Conservation (phyloP, 225 moss, liverwort and hornwort genomes). For the Anthoceros angustus region DNA sequence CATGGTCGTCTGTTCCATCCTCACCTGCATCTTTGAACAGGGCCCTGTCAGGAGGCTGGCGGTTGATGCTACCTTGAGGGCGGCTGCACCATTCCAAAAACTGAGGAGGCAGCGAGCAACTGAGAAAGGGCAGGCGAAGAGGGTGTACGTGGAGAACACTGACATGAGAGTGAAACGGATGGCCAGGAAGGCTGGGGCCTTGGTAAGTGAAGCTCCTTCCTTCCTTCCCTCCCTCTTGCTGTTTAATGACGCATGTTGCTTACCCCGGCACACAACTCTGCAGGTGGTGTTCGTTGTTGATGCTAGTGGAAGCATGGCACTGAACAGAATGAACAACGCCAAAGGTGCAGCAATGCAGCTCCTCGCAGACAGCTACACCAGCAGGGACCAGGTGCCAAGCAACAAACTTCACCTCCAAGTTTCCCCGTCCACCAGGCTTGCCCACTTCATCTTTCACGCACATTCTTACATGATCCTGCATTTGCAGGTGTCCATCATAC, state of each 20-base stretch:
- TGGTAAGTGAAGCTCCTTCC: slow-evolving; percentile 19
- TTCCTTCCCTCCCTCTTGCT: neutral
- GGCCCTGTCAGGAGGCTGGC: slow-evolving; percentile 85
- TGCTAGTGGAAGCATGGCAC: slow-evolving; percentile 98
- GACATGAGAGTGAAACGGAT: slow-evolving; percentile 94
- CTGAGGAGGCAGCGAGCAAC: slow-evolving; percentile 49
- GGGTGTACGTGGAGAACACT: slow-evolving; percentile 72
- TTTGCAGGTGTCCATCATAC: slow-evolving; percentile 75
- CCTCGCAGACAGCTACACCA: slow-evolving; percentile 88
- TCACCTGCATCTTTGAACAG: slow-evolving; percentile 12
- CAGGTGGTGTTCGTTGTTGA: slow-evolving; percentile 95
- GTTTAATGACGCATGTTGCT: neutral
- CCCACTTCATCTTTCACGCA: too few relatives aligned
- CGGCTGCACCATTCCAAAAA: slow-evolving; percentile 79
- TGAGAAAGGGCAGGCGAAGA: slow-evolving; percentile 50
- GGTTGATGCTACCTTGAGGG: slow-evolving; percentile 87
- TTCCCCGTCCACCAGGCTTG: too few relatives aligned
- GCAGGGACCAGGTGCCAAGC: slow-evolving; percentile 62
- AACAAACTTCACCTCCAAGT: neutral
- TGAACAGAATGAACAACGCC: slow-evolving; percentile 97
- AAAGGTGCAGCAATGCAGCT: slow-evolving; percentile 99
- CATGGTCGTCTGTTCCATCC: neutral
- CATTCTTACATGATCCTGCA: too few relatives aligned
- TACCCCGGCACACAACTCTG: neutral
- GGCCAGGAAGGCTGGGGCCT: slow-evolving; percentile 92